Evolutionary conservation across 495 filamentous ascomycete species (phyloP).

Genomic region (Thozetella sp.): DNA sequence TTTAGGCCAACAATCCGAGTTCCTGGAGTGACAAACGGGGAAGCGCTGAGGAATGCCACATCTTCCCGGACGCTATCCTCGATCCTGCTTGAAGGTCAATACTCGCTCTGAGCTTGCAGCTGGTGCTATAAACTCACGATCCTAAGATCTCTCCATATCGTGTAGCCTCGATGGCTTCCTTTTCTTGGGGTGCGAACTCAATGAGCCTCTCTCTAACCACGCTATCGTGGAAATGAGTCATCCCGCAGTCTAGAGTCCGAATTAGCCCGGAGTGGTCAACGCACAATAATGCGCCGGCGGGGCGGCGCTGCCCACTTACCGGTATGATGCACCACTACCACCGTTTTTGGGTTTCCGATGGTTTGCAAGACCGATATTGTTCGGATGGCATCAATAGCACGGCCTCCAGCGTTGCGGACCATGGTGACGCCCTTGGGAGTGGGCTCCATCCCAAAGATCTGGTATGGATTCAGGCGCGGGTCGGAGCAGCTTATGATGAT

Average conservation of each 20-base stretch:
- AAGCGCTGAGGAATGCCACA: slow-evolving; percentile 19
- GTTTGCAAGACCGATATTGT: slow-evolving; percentile 23
- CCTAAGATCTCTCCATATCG: slow-evolving; percentile 28
- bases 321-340: slow-evolving; percentile 17
- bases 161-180: slow-evolving; percentile 13
- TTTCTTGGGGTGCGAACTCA: slow-evolving; percentile 22
- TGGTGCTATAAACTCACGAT: slow-evolving; percentile 13
- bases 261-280: neutral
- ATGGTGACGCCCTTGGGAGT: slow-evolving; percentile 22
- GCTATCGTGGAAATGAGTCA: slow-evolving; percentile 26
- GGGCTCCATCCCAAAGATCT: slow-evolving; percentile 26
- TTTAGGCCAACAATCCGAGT: slow-evolving; percentile 28
- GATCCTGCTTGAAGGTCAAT: slow-evolving; percentile 8
- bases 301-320: no score
- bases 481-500: slow-evolving; percentile 25
- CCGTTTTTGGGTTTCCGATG: slow-evolving; percentile 19
- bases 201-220: slow-evolving; percentile 16
- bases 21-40: slow-evolving; percentile 24
- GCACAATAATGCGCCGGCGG: no score
- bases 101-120: no score
- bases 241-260: slow-evolving; percentile 24
- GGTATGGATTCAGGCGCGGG: slow-evolving; percentile 28
- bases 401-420: slow-evolving; percentile 28
- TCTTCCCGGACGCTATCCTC: slow-evolving; percentile 31
- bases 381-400: slow-evolving; percentile 24